Conservation (phyloP, 2,329 filamentous ascomycete species). For the Periconia sp. region DNA sequence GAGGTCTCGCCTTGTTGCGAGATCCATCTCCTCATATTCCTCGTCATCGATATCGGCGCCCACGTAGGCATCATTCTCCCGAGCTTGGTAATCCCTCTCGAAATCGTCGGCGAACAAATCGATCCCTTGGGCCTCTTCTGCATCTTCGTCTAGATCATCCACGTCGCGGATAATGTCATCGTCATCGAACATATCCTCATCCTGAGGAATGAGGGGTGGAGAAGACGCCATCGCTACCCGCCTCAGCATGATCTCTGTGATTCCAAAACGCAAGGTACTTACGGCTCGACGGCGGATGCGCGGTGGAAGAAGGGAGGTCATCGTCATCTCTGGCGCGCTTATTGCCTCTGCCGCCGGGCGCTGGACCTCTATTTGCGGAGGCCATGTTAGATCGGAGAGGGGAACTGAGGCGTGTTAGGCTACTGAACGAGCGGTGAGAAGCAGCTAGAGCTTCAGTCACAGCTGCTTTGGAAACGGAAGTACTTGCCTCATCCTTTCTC, state of each 20-base stretch:
- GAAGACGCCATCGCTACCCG: conserved; percentile 62
- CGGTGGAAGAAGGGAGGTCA: conserved; percentile 62
- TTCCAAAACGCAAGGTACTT: conserved; percentile 42
- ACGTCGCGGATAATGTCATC: conserved; percentile 69
- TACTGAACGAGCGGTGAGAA: conserved; percentile 24
- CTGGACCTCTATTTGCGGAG: conserved; percentile 78
- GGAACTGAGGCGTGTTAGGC: conserved; percentile 64
- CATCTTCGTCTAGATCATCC: conserved; percentile 71
- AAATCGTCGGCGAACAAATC: conserved; percentile 75
- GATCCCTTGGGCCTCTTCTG: conserved; percentile 72
- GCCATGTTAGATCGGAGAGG: conserved; percentile 81
- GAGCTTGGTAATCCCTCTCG: conserved; percentile 64
- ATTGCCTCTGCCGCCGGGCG: conserved; percentile 62
- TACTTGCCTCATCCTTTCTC: conserved; percentile 27
- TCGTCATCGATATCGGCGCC: conserved; percentile 78
- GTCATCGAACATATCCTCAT: conserved; percentile 71
- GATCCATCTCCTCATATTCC: conserved; percentile 73
- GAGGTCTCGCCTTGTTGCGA: conserved; percentile 70
- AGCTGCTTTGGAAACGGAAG: conserved; percentile 5
- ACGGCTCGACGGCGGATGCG: conserved; percentile 68
- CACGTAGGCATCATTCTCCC: conserved; percentile 67
- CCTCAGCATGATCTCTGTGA: conserved; percentile 7
- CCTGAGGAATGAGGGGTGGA: conserved; percentile 69
- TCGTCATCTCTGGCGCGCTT: conserved; percentile 72
- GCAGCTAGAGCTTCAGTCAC: too few relatives aligned